These are phyloP conservation scores for Cercospora janseana DNA, from an alignment of 2,329 filamentous ascomycete species.

Conservation along the genomic window DNA sequence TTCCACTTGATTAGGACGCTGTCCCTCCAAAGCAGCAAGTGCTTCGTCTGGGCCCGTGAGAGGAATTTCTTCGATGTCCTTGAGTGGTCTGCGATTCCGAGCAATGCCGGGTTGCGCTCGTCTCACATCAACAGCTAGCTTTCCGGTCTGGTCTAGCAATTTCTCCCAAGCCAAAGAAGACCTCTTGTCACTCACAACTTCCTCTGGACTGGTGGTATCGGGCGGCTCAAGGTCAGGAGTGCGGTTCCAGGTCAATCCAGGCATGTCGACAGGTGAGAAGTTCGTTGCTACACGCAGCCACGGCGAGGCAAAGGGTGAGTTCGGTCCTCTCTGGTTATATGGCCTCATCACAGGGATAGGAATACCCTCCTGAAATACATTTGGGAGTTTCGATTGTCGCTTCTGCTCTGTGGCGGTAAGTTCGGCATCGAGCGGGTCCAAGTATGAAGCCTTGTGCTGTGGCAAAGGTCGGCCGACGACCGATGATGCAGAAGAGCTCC, in stretches of 20 bases:
- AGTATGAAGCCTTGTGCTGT: constrained; percentile 9
- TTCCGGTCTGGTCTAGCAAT: constrained; percentile 24
- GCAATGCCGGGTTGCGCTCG: constrained; percentile 12
- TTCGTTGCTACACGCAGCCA: constrained; percentile 23
- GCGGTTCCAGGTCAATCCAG: constrained; percentile 10
- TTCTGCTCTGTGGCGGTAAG: constrained; percentile 32
- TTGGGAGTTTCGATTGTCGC: constrained; percentile 30
- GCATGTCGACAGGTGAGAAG: constrained; percentile 12
- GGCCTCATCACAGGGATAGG: constrained; percentile 29
- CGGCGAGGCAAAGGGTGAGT: constrained; percentile 28
- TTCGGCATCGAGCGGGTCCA: constrained; percentile 33
- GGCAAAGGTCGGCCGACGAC: constrained; percentile 3
- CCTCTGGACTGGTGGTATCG: neutral
- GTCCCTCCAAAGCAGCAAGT: constrained; percentile 17
- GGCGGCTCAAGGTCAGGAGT: neutral
- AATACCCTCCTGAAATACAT: constrained; percentile 30
- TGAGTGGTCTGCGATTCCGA: constrained; percentile 14
- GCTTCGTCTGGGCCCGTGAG: constrained; percentile 19
- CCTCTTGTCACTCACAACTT: constrained; percentile 4
- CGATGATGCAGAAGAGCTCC: constrained; percentile 13
- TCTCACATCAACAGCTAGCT: constrained; percentile 25
- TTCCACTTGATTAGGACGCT: constrained; percentile 8
- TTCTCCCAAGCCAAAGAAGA: constrained; percentile 23
- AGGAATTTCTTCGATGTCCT: constrained; percentile 23
- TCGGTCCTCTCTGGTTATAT: constrained; percentile 17